phyloP scores from a whole-genome alignment of 345 rosid species.

The Brassica nigra region DNA sequence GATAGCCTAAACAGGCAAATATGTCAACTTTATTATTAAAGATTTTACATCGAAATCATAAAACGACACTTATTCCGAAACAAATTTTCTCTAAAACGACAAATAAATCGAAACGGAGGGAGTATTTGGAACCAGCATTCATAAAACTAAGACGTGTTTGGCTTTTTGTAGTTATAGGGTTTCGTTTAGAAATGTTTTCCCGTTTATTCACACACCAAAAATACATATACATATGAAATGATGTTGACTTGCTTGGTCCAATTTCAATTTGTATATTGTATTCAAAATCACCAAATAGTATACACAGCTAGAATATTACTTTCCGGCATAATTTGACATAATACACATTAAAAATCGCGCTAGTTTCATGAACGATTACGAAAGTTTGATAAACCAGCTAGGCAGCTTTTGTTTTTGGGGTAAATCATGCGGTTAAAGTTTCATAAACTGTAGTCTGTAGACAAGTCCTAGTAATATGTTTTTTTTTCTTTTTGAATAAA shows the following conservation, averaged over 20 bases:
- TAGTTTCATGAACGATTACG: neutral
- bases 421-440: neutral
- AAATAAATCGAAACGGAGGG: no score
- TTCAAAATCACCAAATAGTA: neutral
- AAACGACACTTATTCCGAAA: no score
- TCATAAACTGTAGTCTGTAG: neutral
- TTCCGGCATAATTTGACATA: neutral
- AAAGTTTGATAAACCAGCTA: slow-evolving; percentile 1
- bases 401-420: neutral
- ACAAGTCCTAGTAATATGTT: no score
- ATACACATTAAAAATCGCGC: neutral
- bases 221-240: neutral
- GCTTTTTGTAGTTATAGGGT: slow-evolving; percentile 20
- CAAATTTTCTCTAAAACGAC: no score
- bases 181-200: slow-evolving; percentile 13
- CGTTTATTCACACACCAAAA: neutral
- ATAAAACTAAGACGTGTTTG: slow-evolving; percentile 37
- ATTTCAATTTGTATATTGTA: slow-evolving; percentile 8
- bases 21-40: no score
- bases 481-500: no score
- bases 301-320: neutral
- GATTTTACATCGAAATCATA: no score
- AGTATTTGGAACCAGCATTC: slow-evolving; percentile 5
- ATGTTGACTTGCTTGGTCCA: slow-evolving; percentile 35
- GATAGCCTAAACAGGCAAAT: no score